These are phyloP conservation scores for Plasmodium yoelii DNA, from an alignment of 169 alveolate genomes.

Conservation along the genomic window DNA sequence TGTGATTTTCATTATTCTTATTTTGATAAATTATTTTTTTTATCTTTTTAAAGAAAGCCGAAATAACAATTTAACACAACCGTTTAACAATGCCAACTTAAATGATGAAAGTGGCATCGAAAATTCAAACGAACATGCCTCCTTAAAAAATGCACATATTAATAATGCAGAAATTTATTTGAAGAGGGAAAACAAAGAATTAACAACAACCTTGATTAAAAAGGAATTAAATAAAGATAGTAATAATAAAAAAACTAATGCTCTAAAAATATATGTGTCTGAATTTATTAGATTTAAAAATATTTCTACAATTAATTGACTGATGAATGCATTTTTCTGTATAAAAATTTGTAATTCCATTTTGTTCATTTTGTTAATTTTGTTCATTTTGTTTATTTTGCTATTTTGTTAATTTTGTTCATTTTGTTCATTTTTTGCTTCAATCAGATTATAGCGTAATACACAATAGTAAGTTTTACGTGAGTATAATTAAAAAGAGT, in stretches of 20 bases:
- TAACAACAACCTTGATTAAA: constrained; percentile 35
- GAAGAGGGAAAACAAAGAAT: neutral
- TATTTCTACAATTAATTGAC: neutral
- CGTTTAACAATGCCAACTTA: constrained; percentile 12
- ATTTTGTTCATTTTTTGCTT: neutral
- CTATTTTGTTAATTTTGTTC: neutral
- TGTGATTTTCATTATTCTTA: neutral
- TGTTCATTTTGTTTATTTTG: neutral
- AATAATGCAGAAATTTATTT: neutral
- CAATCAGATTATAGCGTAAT: constrained; percentile 59
- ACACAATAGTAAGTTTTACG: constrained; percentile 51
- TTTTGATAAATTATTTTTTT: neutral
- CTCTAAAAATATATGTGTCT: neutral
- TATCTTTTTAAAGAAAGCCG: constrained; percentile 23
- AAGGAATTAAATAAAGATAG: constrained; percentile 42
- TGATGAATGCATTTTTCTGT: neutral
- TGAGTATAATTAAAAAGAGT: constrained; percentile 64
- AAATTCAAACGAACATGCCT: neutral
- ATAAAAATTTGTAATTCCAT: neutral
- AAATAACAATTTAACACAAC: constrained; percentile 29
- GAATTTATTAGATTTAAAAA: neutral
- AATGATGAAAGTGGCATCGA: constrained; percentile 1
- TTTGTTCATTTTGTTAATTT: neutral
- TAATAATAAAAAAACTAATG: constrained; percentile 5
- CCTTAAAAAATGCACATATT: constrained; percentile 1